phyloP scores from a whole-genome alignment of 306 rosid species.

The Spatholobus suberectus region DNA sequence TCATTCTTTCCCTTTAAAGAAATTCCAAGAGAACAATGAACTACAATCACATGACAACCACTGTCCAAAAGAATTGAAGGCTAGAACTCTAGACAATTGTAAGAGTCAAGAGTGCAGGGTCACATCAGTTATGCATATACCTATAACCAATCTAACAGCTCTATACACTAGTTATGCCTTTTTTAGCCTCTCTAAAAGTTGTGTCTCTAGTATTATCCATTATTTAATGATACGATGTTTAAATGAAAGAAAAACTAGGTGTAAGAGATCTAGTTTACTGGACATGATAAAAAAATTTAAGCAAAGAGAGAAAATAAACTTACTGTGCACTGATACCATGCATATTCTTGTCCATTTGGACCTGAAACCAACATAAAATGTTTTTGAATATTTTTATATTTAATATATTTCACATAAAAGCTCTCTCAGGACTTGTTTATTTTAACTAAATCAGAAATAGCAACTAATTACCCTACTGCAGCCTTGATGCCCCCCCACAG shows the following conservation, averaged over 20 bases:
- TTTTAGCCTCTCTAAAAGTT: neutral
- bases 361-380: slow-evolving; percentile 63
- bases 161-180: neutral
- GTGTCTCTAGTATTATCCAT: neutral
- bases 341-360: slow-evolving; percentile 95
- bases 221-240: neutral
- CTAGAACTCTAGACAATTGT: neutral
- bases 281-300: slow-evolving; percentile 7
- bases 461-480: neutral
- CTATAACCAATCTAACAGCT: neutral
- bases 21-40: neutral
- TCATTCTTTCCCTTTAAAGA: slow-evolving; percentile 13
- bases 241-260: slow-evolving; percentile 23
- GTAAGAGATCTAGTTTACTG: neutral
- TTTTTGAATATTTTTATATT: neutral
- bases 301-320: slow-evolving; percentile 45
- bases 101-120: neutral
- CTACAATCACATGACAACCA: neutral
- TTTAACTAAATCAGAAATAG: neutral
- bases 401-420: slow-evolving; percentile 1
- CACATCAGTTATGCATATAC: neutral
- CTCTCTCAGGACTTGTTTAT: neutral
- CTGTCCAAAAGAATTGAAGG: neutral
- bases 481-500: neutral
- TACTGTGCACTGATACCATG: slow-evolving; percentile 98